Conservation (phyloP, 495 filamentous ascomycete species). For the Bacidia gigantensis region DNA sequence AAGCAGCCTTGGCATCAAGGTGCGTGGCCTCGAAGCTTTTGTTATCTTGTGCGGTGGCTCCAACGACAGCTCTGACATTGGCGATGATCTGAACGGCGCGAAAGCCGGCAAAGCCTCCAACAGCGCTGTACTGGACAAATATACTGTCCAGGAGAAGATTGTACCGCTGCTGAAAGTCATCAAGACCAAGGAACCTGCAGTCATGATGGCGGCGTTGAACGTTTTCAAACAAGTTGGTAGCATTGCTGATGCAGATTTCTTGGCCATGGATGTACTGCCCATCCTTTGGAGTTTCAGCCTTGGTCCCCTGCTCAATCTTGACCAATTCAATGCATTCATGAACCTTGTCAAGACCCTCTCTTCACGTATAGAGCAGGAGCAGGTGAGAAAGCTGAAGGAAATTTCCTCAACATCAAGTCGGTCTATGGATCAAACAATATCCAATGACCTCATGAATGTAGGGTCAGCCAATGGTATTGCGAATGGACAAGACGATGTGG, state of each 20-base stretch:
- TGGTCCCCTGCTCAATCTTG: conserved; percentile 72
- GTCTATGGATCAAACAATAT: conserved; percentile 21
- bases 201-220: conserved; percentile 85
- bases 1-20: conserved; percentile 84
- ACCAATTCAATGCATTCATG: conserved; percentile 85
- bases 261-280: conserved; percentile 81
- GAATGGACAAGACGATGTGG: conserved; percentile 29
- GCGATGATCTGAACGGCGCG: conserved; percentile 60
- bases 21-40: conserved; percentile 80
- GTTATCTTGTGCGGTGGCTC: conserved; percentile 71
- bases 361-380: conserved; percentile 68
- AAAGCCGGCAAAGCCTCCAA: conserved; percentile 39
- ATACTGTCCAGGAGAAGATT: conserved; percentile 93
- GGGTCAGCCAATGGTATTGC: conserved; percentile 22
- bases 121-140: conserved; percentile 80
- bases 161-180: conserved; percentile 81
- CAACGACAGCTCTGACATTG: conserved; percentile 25
- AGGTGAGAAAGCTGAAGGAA: conserved; percentile 74
- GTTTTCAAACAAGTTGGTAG: conserved; percentile 72
- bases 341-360: conserved; percentile 69
- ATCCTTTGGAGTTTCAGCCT: conserved; percentile 85
- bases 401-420: conserved; percentile 33
- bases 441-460: conserved; percentile 28
- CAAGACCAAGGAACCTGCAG: conserved; percentile 93
- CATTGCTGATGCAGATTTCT: conserved; percentile 78